phyloP scores from a whole-genome alignment of 306 rosid species.

The Fragaria iinumae region DNA sequence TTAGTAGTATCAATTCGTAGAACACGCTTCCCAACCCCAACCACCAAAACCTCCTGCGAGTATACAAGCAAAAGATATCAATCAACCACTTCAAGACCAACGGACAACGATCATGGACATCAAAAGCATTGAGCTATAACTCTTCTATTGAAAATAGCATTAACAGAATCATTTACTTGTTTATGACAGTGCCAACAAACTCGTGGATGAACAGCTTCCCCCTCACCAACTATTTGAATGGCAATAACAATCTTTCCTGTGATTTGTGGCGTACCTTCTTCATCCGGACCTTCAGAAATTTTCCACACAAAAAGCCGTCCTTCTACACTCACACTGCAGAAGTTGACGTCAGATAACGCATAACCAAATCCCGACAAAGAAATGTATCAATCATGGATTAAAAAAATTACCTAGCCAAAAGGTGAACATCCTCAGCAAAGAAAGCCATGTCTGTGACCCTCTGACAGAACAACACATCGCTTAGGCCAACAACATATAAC shows the following conservation, averaged over 20 bases:
- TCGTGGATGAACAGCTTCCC: slow-evolving; percentile 76
- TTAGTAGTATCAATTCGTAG: slow-evolving; percentile 89
- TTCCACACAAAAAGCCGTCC: slow-evolving; percentile 93
- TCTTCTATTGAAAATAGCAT: not conserved
- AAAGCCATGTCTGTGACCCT: slow-evolving; percentile 99
- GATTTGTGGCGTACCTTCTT: slow-evolving; percentile 83
- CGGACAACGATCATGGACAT: not conserved
- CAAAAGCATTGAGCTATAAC: not conserved
- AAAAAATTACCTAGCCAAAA: slow-evolving; percentile 81
- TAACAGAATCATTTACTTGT: slow-evolving; percentile 53
- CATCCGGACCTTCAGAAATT: slow-evolving; percentile 94
- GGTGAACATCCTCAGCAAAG: slow-evolving; percentile 99
- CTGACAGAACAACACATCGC: slow-evolving; percentile 44
- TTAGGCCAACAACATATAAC: slow-evolving; percentile 21
- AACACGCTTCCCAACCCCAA: slow-evolving; percentile 82
- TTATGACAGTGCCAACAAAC: slow-evolving; percentile 99
- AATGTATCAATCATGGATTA: not conserved
- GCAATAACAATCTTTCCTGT: slow-evolving; percentile 77
- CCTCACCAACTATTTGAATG: slow-evolving; percentile 73
- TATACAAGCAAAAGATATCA: not conserved
- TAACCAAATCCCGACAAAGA: slow-evolving; percentile 1
- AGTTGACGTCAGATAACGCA: slow-evolving; percentile 32
- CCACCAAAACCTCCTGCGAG: slow-evolving; percentile 84
- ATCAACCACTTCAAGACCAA: slow-evolving; percentile 13
- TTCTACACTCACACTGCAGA: slow-evolving; percentile 81